These are phyloP conservation scores for Musa troglodytarum DNA, from an alignment of 176 grass and related monocot species.

Conservation along the genomic window DNA sequence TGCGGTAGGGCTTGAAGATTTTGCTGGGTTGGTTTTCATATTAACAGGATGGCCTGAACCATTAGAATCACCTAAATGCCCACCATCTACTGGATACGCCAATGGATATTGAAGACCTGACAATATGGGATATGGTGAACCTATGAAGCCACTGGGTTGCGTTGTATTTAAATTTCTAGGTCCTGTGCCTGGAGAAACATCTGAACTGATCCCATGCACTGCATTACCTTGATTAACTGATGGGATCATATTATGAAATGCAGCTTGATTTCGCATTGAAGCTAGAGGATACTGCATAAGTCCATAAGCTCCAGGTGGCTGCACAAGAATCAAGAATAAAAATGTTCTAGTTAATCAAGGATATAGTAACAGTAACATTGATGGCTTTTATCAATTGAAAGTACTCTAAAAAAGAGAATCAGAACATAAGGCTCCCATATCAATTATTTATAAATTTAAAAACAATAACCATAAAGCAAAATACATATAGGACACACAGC, in stretches of 20 bases:
- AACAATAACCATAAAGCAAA: neutral
- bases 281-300: conserved; percentile 76
- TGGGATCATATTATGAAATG: conserved; percentile 61
- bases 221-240: conserved; percentile 62
- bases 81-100: conserved; percentile 41
- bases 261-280: conserved; percentile 90
- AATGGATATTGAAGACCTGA: conserved; percentile 60
- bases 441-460: neutral
- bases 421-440: neutral
- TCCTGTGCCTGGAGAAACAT: conserved; percentile 47
- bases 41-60: conserved; percentile 36
- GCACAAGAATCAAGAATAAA: conserved; percentile 23
- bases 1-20: conserved; percentile 37
- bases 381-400: neutral
- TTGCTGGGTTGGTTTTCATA: conserved; percentile 13
- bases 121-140: conserved; percentile 47
- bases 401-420: neutral
- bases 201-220: conserved; percentile 49
- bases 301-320: conserved; percentile 82
- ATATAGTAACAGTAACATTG: conserved; percentile 6
- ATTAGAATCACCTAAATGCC: conserved; percentile 47
- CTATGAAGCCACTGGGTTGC: conserved; percentile 40
- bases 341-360: neutral
- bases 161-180: conserved; percentile 67
- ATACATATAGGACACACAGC: neutral